Evolutionary conservation across 345 rosid species (phyloP).

Genomic region (Draba incana): DNA sequence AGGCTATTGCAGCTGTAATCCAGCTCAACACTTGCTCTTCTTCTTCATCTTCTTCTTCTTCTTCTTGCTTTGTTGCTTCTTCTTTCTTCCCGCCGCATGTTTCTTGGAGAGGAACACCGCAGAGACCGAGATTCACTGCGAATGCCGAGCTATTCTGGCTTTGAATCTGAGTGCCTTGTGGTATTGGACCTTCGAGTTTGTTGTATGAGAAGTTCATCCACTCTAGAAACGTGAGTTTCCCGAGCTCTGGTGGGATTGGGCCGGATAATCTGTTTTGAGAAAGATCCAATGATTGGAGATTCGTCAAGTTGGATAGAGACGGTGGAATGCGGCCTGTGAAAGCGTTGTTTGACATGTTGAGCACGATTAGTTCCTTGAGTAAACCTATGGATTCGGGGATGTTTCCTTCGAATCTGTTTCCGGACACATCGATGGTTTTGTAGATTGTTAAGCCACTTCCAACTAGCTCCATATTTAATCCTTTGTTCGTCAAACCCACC

Average conservation of each 20-base stretch:
- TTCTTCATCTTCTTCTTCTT: slow-evolving; percentile 14
- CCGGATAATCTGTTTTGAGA: slow-evolving; percentile 22
- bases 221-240: slow-evolving; percentile 8
- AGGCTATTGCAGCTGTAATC: slow-evolving; percentile 30
- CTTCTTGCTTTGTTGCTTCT: slow-evolving; percentile 8
- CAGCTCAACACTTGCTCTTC: slow-evolving; percentile 6
- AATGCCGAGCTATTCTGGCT: slow-evolving; percentile 29
- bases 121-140: background rate
- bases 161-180: slow-evolving; percentile 33
- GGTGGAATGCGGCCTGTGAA: slow-evolving; percentile 13
- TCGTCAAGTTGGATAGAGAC: background rate
- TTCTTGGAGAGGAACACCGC: slow-evolving; percentile 23
- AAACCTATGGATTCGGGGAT: slow-evolving; percentile 1
- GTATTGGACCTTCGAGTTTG: slow-evolving; percentile 32
- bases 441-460: slow-evolving; percentile 5
- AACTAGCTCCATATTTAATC: background rate
- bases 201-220: slow-evolving; percentile 34
- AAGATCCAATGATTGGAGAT: slow-evolving; percentile 29
- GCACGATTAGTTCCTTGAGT: slow-evolving; percentile 8
- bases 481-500: background rate
- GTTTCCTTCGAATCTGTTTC: slow-evolving; percentile 6
- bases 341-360: slow-evolving; percentile 26
- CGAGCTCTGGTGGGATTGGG: background rate
- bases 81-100: background rate
- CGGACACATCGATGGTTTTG: slow-evolving; percentile 19